Base-by-base conservation (phyloP, 768 basidiomycete species). In the Phanerochaete carnosa region DNA sequence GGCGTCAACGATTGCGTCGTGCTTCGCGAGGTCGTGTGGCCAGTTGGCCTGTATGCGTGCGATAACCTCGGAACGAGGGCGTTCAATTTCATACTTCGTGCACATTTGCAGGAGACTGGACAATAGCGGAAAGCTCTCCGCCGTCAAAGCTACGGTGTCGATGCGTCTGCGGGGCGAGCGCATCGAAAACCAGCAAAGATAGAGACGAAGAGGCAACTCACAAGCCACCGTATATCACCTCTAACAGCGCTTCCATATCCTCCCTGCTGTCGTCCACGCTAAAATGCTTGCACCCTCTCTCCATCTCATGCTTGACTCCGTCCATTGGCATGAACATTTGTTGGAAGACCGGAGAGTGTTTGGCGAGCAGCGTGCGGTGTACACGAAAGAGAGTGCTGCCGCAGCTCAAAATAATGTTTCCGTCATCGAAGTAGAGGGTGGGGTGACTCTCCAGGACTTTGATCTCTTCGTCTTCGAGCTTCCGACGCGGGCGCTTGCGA, bases 81-180 rank as follows among this genome's bases (percentile, higher is more conserved):
- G 58, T 3, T 33, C 29, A 22, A 63, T 22, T 19, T 49, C 8
- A 59, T 63, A 65, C 29, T 61, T 63, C 15, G 59, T 58, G 56
- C 55, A 58, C 47, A 63, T 61, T 22, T 62, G 64, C 19, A 65
- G 54, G 16, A 59, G 29, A 15, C 33, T 28, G 23, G 59, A 16
- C 25, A 60, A 0, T 43, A 54, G n/a, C 49, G 61, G 71, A 6
- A 68, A 66, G 47, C 65, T 57, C 32, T 49, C 59, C 3, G 53
- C 43, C 19, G 67, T 68, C 9, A 69, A 23, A 6, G 60, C 51
- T 8, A 60, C 55, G 16, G 66, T 59, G 32, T 69, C 65, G 35
- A 67, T 37, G 26, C 62, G 67, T 11, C 69, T 70, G 52, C 28
- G 5, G 16, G 13, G 28, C 33, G 52, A 19, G 30, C 11, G 29